phyloP scores from a whole-genome alignment of 2,329 filamentous ascomycete species.

The Cladophialophora psammophila region DNA sequence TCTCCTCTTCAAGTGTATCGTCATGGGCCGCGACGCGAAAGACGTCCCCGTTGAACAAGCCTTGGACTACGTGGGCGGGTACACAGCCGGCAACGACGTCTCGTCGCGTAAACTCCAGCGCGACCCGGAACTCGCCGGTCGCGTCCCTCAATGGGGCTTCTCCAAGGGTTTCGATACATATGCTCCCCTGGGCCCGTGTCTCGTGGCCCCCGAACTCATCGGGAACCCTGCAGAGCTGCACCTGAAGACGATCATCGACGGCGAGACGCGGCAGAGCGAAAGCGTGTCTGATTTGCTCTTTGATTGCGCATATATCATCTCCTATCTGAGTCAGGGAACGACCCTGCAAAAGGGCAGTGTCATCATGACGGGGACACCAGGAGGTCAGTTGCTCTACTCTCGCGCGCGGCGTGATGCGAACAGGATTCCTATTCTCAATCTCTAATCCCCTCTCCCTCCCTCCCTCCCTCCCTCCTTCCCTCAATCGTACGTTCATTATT shows the following conservation, averaged over 20 bases:
- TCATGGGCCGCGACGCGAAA: slow-evolving; percentile 48
- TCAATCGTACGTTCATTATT: background rate
- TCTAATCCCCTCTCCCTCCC: background rate
- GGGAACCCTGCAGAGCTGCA: slow-evolving; percentile 44
- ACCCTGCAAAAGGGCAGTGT: slow-evolving; percentile 49
- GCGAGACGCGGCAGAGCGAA: slow-evolving; percentile 47
- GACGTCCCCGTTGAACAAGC: slow-evolving; percentile 49
- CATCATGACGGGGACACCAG: slow-evolving; percentile 53
- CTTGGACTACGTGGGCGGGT: slow-evolving; percentile 50
- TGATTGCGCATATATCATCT: slow-evolving; percentile 46
- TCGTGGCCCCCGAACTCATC: slow-evolving; percentile 45
- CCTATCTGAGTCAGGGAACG: slow-evolving; percentile 49
- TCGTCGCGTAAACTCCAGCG: slow-evolving; percentile 50
- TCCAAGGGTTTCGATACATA: slow-evolving; percentile 50
- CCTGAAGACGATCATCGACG: slow-evolving; percentile 49
- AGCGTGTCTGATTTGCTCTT: slow-evolving; percentile 51
- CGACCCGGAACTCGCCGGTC: slow-evolving; percentile 42
- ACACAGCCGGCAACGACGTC: slow-evolving; percentile 51
- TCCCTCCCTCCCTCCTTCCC: background rate
- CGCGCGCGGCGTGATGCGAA: no score
- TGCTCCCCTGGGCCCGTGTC: slow-evolving; percentile 53
- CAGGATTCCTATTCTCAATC: no score
- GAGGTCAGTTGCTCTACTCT: slow-evolving; percentile 41
- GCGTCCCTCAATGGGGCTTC: slow-evolving; percentile 49
- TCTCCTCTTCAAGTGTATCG: slow-evolving; percentile 28